These are phyloP conservation scores for Amanita phalloides DNA, from an alignment of 768 basidiomycete genomes.

Conservation along the genomic window DNA sequence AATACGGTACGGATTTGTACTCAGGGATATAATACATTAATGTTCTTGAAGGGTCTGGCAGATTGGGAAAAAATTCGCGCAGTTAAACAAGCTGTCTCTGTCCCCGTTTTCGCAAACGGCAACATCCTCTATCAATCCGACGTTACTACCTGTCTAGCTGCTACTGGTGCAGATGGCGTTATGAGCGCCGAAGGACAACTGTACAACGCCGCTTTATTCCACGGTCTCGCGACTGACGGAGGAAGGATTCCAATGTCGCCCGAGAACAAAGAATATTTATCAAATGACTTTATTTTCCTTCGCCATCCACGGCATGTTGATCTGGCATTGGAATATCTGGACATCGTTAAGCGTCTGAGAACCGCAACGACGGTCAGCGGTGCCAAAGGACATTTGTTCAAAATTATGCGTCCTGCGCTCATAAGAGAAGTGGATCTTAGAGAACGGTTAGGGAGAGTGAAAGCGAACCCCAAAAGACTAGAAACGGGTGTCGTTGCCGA, in stretches of 20 bases:
- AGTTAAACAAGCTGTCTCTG: slow-evolving; percentile 80
- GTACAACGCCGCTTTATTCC: slow-evolving; percentile 83
- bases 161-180: slow-evolving; percentile 84
- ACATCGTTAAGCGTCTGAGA: slow-evolving; percentile 59
- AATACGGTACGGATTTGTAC: slow-evolving; percentile 36
- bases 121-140: slow-evolving; percentile 88
- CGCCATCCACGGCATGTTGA: slow-evolving; percentile 47
- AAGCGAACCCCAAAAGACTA: slow-evolving; percentile 14
- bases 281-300: slow-evolving; percentile 24
- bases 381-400: slow-evolving; percentile 90
- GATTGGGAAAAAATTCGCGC: slow-evolving; percentile 86
- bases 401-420: slow-evolving; percentile 76
- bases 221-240: slow-evolving; percentile 15
- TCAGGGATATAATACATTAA: not conserved
- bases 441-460: slow-evolving; percentile 51
- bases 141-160: slow-evolving; percentile 63
- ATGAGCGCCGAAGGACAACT: slow-evolving; percentile 95
- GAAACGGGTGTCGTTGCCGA: not conserved
- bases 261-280: slow-evolving; percentile 12
- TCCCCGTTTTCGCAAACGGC: slow-evolving; percentile 96
- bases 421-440: slow-evolving; percentile 58
- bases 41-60: slow-evolving; percentile 54
- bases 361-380: slow-evolving; percentile 66
- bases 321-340: slow-evolving; percentile 81
- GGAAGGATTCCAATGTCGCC: slow-evolving; percentile 5